Evolutionary conservation across 2,329 filamentous ascomycete genomes (phyloP).

Genomic region (Leptographium radiaticola): DNA sequence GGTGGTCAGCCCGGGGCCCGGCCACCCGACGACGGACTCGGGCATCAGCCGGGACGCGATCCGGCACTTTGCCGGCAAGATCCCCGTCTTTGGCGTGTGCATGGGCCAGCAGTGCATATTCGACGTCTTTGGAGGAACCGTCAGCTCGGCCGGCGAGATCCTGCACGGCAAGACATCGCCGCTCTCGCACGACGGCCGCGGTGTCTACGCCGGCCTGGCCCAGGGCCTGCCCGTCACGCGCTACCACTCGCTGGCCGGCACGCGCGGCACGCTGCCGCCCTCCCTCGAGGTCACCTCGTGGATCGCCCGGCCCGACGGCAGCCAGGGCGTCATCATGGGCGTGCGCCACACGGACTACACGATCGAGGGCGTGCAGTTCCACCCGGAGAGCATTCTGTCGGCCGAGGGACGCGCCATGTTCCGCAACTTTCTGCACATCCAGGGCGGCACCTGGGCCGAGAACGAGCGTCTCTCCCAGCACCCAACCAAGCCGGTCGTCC

Average conservation of each 20-base stretch:
- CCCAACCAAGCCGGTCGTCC: slow-evolving; percentile 4
- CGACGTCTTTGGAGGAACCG: slow-evolving; percentile 80
- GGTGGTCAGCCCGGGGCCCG: slow-evolving; percentile 88
- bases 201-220: slow-evolving; percentile 73
- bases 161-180: slow-evolving; percentile 94
- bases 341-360: slow-evolving; percentile 84
- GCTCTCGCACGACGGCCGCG: slow-evolving; percentile 76
- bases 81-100: slow-evolving; percentile 92
- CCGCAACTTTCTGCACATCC: slow-evolving; percentile 79
- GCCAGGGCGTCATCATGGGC: slow-evolving; percentile 87
- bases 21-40: slow-evolving; percentile 82
- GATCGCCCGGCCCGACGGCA: slow-evolving; percentile 64
- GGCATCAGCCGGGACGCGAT: slow-evolving; percentile 91
- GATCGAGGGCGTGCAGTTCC: slow-evolving; percentile 95
- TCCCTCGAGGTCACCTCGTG: slow-evolving; percentile 85
- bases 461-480: slow-evolving; percentile 37
- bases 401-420: slow-evolving; percentile 82
- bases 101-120: slow-evolving; percentile 99
- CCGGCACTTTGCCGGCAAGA: slow-evolving; percentile 80
- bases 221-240: slow-evolving; percentile 79
- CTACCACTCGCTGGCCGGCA: slow-evolving; percentile 93
- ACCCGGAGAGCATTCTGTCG: slow-evolving; percentile 93
- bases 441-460: slow-evolving; percentile 82
- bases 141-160: slow-evolving; percentile 89
- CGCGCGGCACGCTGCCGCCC: slow-evolving; percentile 71